Percentiles rank a stretch among this genome's conserved stretches.
phyloP scores from a whole-genome alignment of 306 rosid genomes.

The Fagus crenata region DNA sequence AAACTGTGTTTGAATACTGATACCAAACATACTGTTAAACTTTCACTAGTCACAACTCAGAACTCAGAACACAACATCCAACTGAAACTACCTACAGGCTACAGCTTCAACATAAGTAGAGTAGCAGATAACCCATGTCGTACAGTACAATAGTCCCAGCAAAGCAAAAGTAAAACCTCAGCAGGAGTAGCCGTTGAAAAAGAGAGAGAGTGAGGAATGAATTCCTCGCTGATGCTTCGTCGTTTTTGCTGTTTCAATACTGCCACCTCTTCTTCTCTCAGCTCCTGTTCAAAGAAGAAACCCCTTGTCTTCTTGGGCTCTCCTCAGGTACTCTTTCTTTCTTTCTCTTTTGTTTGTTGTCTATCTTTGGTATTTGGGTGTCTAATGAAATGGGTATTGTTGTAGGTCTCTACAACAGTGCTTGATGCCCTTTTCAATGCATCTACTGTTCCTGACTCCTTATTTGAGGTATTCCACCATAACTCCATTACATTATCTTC shows the following conservation, averaged over 20 bases:
- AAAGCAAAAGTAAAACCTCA: background rate
- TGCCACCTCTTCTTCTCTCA: slow-evolving; percentile 35
- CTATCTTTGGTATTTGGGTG: background rate
- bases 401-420: slow-evolving; percentile 67
- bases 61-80: background rate
- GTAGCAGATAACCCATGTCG: background rate
- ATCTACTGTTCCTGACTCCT: slow-evolving; percentile 55
- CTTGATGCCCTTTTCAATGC: slow-evolving; percentile 74
- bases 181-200: background rate
- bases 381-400: slow-evolving; percentile 8
- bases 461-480: slow-evolving; percentile 47
- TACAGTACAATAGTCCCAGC: too few species aligned
- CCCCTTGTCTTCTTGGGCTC: slow-evolving; percentile 78
- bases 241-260: slow-evolving; percentile 55
- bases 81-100: background rate
- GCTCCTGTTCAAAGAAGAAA: slow-evolving; percentile 47
- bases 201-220: background rate
- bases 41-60: too few species aligned
- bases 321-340: slow-evolving; percentile 52
- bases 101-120: too few species aligned
- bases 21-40: too few species aligned
- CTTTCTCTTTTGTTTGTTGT: background rate
- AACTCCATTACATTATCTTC: background rate
- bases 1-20: too few species aligned
- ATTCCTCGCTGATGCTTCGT: slow-evolving; percentile 53